Base-by-base conservation (phyloP, 1,139 yeast genomes). In the Lipomyces yarrowii region DNA sequence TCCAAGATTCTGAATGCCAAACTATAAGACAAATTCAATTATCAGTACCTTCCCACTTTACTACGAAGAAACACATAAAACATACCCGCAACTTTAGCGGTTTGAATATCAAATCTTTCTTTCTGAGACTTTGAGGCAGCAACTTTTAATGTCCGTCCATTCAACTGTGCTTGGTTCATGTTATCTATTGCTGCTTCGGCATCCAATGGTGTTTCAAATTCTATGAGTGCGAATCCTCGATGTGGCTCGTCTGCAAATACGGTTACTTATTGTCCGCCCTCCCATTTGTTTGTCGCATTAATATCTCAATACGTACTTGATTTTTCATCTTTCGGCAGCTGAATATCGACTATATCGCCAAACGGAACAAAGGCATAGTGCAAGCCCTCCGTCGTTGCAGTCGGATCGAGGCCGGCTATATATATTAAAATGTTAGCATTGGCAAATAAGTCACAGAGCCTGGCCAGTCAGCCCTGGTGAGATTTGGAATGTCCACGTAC, bases 101-200 rank as follows among this genome's bases (percentile, higher is more conserved):
- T 65, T 33, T 60, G 51, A 6, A 71, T 71, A 54, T 69, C 70
- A 37, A 67, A 63, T 35, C 61, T 48, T 30, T 62, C 63, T 26
- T 59, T 64, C 59, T 57, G 54, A 10, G 69, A 64, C 26, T 68
- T 69, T 5, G 76, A 73, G 13, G 60, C 62, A 13, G 73, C 51
- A 2, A 77, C 80, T 48, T 73, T 67, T 39, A 78, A 61, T 7
- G 72, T 71, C 48, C 68, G 67, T 18, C 77, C 78, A 35, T 68
- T 69, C n/a, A 78, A 65, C 51, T 74, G 75, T 0, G 77, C 69
- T 4, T 74, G 74, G 54, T 78, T 75, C 77, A 78, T 74, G 64
- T 78, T 78, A 57, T 78, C 80, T 10, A 76, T 69, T 0, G 81
- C 81, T 0, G 77, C 77, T 42, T 65, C 73, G 0, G 79, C 80